Conservation (phyloP, 2,329 filamentous ascomycete genomes). For the Aspergillus neoniger region DNA sequence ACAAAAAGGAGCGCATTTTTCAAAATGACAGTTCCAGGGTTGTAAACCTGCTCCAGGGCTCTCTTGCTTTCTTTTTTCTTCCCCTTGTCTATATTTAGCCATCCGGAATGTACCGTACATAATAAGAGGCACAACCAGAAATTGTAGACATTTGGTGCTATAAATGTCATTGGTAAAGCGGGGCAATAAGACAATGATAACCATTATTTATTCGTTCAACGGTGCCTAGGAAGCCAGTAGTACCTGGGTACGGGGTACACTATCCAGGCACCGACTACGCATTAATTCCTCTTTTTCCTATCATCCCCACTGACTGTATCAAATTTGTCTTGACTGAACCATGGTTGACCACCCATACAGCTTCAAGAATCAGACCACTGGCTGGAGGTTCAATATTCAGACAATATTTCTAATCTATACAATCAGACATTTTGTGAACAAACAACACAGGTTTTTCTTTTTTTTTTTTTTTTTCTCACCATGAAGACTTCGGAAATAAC, state of each 20-base stretch:
- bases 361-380: conserved; percentile 6
- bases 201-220: neutral
- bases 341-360: conserved; percentile 14
- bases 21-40: neutral
- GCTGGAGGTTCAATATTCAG: neutral
- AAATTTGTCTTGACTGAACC: conserved; percentile 17
- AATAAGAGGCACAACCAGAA: neutral
- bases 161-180: neutral
- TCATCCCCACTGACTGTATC: conserved; percentile 24
- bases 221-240: neutral
- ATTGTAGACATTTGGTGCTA: neutral
- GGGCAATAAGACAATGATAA: neutral
- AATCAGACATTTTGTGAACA: too few species aligned
- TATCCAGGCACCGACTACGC: neutral
- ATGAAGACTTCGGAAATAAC: neutral
- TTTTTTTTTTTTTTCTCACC: too few species aligned
- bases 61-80: neutral
- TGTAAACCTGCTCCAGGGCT: neutral
- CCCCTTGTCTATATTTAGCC: neutral
- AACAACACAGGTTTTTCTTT: too few species aligned
- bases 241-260: neutral
- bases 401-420: neutral
- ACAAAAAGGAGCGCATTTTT: neutral
- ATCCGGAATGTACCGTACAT: neutral
- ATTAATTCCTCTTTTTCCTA: conserved; percentile 14